A percentile compares a stretch with the other conserved stretches of the same genome.
These are phyloP conservation scores for Pachyrhizus erosus DNA, from an alignment of 306 rosid genomes.

Conservation along the genomic window DNA sequence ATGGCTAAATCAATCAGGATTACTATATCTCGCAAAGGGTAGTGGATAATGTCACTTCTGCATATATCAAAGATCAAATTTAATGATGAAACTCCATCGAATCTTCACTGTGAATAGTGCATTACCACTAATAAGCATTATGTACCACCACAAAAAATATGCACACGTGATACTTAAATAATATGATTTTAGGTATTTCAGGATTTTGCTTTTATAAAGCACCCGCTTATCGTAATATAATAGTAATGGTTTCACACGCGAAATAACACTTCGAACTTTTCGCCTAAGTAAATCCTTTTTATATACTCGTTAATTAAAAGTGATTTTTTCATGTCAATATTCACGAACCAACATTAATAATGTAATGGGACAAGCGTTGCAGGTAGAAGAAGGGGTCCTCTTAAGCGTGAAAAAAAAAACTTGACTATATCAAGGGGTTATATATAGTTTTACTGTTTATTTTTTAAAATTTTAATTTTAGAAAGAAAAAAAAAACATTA, in stretches of 20 bases:
- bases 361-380: background rate
- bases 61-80: background rate
- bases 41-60: background rate
- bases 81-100: background rate
- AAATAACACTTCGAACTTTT: background rate
- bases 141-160: background rate
- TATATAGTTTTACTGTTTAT: background rate
- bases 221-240: background rate
- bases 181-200: background rate
- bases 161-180: background rate
- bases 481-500: background rate
- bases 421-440: background rate
- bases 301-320: background rate
- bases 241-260: background rate
- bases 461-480: background rate
- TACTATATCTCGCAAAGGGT: background rate
- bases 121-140: background rate
- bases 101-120: background rate
- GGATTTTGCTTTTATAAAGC: background rate
- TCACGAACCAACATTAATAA: background rate
- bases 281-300: background rate
- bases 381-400: background rate
- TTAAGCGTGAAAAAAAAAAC: background rate
- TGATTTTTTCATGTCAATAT: slow-evolving; percentile 28
- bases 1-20: slow-evolving; percentile 16